These are phyloP conservation scores for Crithidia sp. DNA, from an alignment of 208 protist species.

Conservation along the genomic window DNA sequence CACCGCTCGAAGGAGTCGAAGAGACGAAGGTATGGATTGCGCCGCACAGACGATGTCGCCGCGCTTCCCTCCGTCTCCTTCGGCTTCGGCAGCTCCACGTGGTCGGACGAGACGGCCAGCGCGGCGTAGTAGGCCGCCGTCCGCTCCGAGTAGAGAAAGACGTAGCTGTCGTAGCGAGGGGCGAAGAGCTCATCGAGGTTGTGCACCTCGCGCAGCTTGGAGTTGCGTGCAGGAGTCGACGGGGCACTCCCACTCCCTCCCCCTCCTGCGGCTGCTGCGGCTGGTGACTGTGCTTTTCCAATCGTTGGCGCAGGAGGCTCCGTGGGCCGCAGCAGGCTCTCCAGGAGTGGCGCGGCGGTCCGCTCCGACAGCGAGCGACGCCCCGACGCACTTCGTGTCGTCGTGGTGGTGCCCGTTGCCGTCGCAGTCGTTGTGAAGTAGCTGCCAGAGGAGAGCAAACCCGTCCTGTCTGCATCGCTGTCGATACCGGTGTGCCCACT, in stretches of 20 bases:
- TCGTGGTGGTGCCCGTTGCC: neutral
- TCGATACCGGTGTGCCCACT: neutral
- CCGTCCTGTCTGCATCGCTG: neutral
- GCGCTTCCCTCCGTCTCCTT: neutral
- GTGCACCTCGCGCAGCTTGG: slow-evolving; percentile 23
- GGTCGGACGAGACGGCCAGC: slow-evolving; percentile 19
- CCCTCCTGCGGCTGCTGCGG: neutral
- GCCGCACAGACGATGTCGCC: neutral
- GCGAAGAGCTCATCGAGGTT: slow-evolving; percentile 29
- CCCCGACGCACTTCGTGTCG: neutral
- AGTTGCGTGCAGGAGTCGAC: neutral
- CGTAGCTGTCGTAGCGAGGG: slow-evolving; percentile 11
- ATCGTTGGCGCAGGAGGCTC: neutral
- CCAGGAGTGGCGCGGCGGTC: neutral
- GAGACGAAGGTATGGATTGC: neutral
- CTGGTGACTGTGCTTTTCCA: too few relatives aligned
- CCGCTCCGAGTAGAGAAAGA: slow-evolving; percentile 36
- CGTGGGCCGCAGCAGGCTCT: slow-evolving; percentile 1
- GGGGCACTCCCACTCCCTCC: neutral
- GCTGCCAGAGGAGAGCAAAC: neutral
- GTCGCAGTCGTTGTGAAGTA: neutral
- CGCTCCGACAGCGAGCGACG: neutral
- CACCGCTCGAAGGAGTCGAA: slow-evolving; percentile 1
- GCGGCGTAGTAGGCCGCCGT: slow-evolving; percentile 40
- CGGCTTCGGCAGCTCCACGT: slow-evolving; percentile 8